Evolutionary conservation across 305 asterid genomes (phyloP).

Genomic region (Striga hermonthica): DNA sequence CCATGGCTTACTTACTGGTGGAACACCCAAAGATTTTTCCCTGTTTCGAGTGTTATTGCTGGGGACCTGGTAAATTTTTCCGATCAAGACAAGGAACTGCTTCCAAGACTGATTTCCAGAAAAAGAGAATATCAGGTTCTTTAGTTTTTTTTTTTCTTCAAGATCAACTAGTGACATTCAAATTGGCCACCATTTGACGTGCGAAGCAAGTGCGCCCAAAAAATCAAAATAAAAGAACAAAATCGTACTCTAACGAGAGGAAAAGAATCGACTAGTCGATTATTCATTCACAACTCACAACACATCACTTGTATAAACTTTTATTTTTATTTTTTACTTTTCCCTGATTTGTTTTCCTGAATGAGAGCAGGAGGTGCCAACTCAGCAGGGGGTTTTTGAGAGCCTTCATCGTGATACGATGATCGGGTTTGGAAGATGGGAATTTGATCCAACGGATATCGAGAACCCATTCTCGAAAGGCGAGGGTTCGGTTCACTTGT

Average conservation of each 20-base stretch:
- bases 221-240: too few species aligned
- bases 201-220: too few species aligned
- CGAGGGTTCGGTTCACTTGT: conserved; percentile 61
- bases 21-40: conserved; percentile 79
- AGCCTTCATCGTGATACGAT: conserved; percentile 62
- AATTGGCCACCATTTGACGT: too few species aligned
- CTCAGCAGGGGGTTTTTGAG: conserved; percentile 79
- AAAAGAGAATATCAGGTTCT: conserved; percentile 36
- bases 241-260: too few species aligned
- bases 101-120: conserved; percentile 34
- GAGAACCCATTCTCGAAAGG: conserved; percentile 58
- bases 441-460: conserved; percentile 67
- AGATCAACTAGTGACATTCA: too few species aligned
- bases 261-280: too few species aligned
- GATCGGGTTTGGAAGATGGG: conserved; percentile 76
- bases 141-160: conserved; percentile 10
- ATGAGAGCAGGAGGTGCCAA: conserved; percentile 42
- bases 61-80: conserved; percentile 38
- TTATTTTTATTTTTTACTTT: not conserved
- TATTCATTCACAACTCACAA: too few species aligned
- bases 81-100: conserved; percentile 55
- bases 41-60: conserved; percentile 49
- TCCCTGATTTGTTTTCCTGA: not conserved
- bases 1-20: conserved; percentile 89
- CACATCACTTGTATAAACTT: not conserved